Percentiles rank a stretch among this genome's conserved stretches.
Evolutionary conservation across 2,329 filamentous ascomycete species (phyloP).

Genomic region (Aureobasidium lini): DNA sequence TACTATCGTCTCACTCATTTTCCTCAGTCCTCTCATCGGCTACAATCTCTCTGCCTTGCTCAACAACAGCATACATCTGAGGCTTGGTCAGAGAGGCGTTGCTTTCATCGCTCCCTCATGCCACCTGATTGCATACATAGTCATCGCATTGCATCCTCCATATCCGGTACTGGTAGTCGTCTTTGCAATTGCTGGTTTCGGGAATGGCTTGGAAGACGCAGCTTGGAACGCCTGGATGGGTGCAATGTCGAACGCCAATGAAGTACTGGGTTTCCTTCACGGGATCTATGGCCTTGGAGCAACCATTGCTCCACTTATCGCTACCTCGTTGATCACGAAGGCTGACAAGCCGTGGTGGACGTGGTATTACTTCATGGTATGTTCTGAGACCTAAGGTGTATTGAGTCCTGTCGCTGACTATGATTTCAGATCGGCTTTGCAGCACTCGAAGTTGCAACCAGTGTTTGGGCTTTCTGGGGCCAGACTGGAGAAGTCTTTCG

Average conservation of each 20-base stretch:
- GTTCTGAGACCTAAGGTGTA: neutral
- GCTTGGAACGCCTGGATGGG: conserved; percentile 59
- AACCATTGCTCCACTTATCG: conserved; percentile 60
- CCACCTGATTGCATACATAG: conserved; percentile 58
- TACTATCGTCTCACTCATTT: conserved; percentile 57
- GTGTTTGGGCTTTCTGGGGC: conserved; percentile 54
- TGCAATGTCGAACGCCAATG: conserved; percentile 65
- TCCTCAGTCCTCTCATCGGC: conserved; percentile 58
- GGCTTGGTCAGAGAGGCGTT: conserved; percentile 62
- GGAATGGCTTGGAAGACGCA: conserved; percentile 61
- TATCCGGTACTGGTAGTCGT: conserved; percentile 59
- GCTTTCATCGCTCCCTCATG: conserved; percentile 56
- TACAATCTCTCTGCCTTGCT: conserved; percentile 56
- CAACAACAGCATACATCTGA: conserved; percentile 59
- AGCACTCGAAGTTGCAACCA: conserved; percentile 47
- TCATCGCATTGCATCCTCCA: conserved; percentile 60
- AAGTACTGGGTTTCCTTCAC: conserved; percentile 66
- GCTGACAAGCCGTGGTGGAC: conserved; percentile 57
- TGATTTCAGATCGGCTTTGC: conserved; percentile 43
- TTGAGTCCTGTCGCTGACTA: neutral
- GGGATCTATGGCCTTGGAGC: conserved; percentile 66
- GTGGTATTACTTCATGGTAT: conserved; percentile 70
- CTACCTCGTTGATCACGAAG: conserved; percentile 64
- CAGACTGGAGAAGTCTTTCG: conserved; percentile 54
- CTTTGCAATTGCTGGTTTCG: conserved; percentile 60